These are phyloP conservation scores for Fagus sylvatica DNA, from an alignment of 306 rosid genomes.

Conservation along the genomic window DNA sequence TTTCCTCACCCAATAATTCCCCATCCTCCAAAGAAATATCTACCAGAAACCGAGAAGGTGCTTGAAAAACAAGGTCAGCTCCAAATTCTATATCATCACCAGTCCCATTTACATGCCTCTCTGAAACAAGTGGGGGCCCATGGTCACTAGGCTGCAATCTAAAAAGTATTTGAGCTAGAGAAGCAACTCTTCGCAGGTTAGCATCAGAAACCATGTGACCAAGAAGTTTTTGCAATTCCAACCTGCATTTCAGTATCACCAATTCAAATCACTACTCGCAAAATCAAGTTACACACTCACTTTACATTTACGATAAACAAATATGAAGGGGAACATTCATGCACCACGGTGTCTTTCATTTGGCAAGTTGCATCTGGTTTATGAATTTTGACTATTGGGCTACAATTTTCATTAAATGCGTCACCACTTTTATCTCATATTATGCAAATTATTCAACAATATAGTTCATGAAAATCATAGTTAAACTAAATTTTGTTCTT, in stretches of 20 bases:
- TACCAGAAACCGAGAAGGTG: conserved; percentile 80
- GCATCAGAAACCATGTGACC: conserved; percentile 66
- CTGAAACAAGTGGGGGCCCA: conserved; percentile 26
- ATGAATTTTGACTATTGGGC: neutral
- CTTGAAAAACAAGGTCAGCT: conserved; percentile 71
- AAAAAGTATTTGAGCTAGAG: conserved; percentile 56
- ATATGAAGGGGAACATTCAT: neutral
- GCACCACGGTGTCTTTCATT: conserved; percentile 21
- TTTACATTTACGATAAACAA: conserved; percentile 9
- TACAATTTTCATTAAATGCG: neutral
- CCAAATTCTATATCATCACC: conserved; percentile 68
- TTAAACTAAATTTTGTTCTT: neutral
- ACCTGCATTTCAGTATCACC: conserved; percentile 47
- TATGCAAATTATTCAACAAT: neutral
- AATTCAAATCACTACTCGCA: conserved; percentile 8
- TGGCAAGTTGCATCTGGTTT: conserved; percentile 2
- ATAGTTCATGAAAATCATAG: neutral
- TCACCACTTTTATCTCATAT: neutral
- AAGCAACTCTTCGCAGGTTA: conserved; percentile 64
- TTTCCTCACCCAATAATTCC: conserved; percentile 57
- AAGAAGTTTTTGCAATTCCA: conserved; percentile 63
- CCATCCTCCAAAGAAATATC: conserved; percentile 70
- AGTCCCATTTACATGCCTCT: conserved; percentile 33
- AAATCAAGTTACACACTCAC: conserved; percentile 3
- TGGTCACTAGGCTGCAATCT: conserved; percentile 59